phyloP scores from a whole-genome alignment of 2,329 filamentous ascomycete species.

The Elsinoe necatrix region DNA sequence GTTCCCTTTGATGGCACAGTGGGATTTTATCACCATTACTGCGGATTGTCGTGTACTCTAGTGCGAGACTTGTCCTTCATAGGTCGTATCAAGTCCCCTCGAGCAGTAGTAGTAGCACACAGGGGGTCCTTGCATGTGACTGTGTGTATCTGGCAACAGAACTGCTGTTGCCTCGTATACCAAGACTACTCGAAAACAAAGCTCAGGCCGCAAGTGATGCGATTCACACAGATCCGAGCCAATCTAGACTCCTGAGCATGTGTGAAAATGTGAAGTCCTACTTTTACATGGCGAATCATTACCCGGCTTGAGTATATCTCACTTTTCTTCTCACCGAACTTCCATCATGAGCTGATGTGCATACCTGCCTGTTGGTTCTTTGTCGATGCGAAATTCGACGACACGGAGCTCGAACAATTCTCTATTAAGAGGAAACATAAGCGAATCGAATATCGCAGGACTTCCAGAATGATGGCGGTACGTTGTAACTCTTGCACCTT shows the following conservation, averaged over 20 bases:
- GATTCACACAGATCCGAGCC: too few species aligned
- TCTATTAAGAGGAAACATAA: background rate
- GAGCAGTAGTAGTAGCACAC: too few species aligned
- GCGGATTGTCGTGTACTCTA: too few species aligned
- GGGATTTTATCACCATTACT: too few species aligned
- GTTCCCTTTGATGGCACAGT: too few species aligned
- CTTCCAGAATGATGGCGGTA: constrained; percentile 1
- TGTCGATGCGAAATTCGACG: constrained; percentile 13
- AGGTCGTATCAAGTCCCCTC: too few species aligned
- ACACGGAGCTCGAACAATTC: background rate
- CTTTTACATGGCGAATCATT: background rate
- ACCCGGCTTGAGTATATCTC: background rate
- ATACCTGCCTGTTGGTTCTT: constrained; percentile 13
- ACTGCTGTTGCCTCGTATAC: too few species aligned
- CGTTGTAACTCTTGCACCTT: background rate
- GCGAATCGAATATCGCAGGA: background rate
- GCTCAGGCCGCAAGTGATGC: too few species aligned
- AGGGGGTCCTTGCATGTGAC: too few species aligned
- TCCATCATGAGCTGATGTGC: constrained; percentile 9
- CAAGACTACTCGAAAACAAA: too few species aligned
- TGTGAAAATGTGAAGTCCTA: background rate
- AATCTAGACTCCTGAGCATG: too few species aligned
- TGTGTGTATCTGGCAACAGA: background rate
- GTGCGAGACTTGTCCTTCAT: too few species aligned
- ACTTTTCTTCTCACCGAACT: background rate